Base-by-base conservation (phyloP, 140 eudicot species). In the Erigeron philadelphicus region DNA sequence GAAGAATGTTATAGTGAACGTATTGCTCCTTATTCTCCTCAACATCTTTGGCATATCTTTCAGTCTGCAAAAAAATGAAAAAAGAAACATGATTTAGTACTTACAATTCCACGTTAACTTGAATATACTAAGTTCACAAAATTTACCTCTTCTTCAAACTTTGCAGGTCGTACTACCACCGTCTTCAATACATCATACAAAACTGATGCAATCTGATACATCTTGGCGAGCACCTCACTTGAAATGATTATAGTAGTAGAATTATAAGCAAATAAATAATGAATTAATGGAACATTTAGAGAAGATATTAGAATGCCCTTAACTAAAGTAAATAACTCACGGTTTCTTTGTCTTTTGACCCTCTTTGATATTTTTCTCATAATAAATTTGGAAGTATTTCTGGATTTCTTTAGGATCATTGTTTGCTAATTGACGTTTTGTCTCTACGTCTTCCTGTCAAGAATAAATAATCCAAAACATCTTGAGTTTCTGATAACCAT, bases 201-300 rank as follows among this genome's bases (percentile, higher is more conserved):
- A 62, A 94, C 99, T 7, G 87, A 71, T 18, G 99, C 97, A 80
- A 83, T 90, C 77, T 87, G 97, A 81, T 75, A 84, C 48, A 80
- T 79, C 86, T 94, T 94, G 44, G 91, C 91, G 95, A 94, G 83
- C 83, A 87, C 94, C 78, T 85, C 95, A 77, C 99, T 94, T 76
- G 11, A 65, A 62, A 61, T 53, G 5, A 31, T 31, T 5, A 31
- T 31, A 31, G 3, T 2, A 72, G 35, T 4, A 10, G 38, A 6
- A 31, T 31, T 31, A 31, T 8, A 55, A 77, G 2, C 11, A 59
- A n/a, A 45, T 18, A 41, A 68, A 63, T 67, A 57, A 10, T 12
- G 56, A 64, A 46, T 19, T 53, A 65, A 53, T 7, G 4, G 13
- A 61, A 7, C 58, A 54, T 10, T 25, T 9, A 35, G 18, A 74